Base-by-base conservation (phyloP, 345 rosid species). In the Sapria himalayana region DNA sequence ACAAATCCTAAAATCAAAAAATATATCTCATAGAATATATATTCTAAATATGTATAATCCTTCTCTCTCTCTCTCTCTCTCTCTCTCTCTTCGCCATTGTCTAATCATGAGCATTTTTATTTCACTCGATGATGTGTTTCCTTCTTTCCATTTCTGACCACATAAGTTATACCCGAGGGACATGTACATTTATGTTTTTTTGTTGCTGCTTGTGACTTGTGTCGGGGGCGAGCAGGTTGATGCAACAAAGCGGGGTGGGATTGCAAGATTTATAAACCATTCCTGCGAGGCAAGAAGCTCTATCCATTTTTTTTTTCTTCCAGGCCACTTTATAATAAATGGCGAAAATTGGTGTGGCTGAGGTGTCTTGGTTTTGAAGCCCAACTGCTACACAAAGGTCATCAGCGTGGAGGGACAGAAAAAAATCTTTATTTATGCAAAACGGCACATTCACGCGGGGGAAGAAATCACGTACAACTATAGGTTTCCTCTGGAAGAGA, bases 211-310 rank as follows among this genome's bases (percentile, higher is more conserved):
- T 39, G 29, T 20, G 25, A 14, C 8, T 4, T 27, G 19, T 12
- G 34, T 19, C 21, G 48, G 10, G 19, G 33, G 29, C 9, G 19
- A 51, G 19, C 53, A 91, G 99, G 71, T 91, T 57, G 99, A 91
- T 68, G 99, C 99, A 41, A 91, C 95, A 47, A 91, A 84, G 65
- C 79, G 93, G 59, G 99, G 99, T 41, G 99, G 99, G 43, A 65
- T 84, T 67, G 99, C 95, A 16, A 75, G 95, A 67, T 91, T 91
- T 67, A 80, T 91, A 64, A 91, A 91, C 52, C 99, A 84, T 74
- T 91, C 95, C 35, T 91, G 99, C 38, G 85, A 91, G 84, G 99
- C 80, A 73, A 33, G 4, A 40, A 22, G 35, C 9, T 45, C 15
- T 32, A n/a, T n/a, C n/a, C n/a, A n/a, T n/a, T n/a, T n/a, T n/a